Conservation (phyloP, 2,329 filamentous ascomycete species). For the Nemania diffusa region DNA sequence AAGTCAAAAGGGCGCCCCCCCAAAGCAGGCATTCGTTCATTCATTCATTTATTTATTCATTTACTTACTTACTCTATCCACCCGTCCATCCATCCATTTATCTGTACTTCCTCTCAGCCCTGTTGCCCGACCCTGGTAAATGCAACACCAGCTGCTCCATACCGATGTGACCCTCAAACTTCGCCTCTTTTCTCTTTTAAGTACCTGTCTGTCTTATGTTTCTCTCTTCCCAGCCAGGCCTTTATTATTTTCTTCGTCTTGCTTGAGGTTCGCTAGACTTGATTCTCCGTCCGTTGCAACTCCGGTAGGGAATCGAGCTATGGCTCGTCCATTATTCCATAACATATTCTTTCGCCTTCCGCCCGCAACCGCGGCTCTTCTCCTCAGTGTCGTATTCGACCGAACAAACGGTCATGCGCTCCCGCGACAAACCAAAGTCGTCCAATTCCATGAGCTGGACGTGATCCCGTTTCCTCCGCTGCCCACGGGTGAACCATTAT, state of each 20-base stretch:
- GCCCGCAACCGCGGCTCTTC: conserved; percentile 49
- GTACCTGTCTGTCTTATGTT: conserved; percentile 37
- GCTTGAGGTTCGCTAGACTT: conserved; percentile 26
- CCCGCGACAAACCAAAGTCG: conserved; percentile 54
- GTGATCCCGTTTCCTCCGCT: conserved; percentile 54
- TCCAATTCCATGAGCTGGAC: conserved; percentile 53
- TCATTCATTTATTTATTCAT: neutral
- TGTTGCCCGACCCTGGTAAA: conserved; percentile 28
- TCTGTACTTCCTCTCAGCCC: conserved; percentile 39
- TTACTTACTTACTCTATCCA: no score
- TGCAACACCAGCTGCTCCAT: conserved; percentile 32
- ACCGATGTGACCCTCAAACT: conserved; percentile 36
- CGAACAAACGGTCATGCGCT: conserved; percentile 53
- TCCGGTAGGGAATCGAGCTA: conserved; percentile 39
- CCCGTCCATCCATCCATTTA: neutral
- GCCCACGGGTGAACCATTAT: conserved; percentile 55
- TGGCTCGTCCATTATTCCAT: conserved; percentile 48
- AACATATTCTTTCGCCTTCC: conserved; percentile 52
- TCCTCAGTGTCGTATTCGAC: conserved; percentile 50
- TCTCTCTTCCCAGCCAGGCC: conserved; percentile 29
- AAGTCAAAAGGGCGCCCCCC: conserved; percentile 16
- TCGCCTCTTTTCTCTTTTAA: conserved; percentile 42
- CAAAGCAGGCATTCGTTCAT: neutral
- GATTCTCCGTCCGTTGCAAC: conserved; percentile 9
- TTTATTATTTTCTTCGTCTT: conserved; percentile 34